A percentile compares a stretch with the other conserved stretches of the same genome.
Conservation (phyloP, 495 filamentous ascomycete genomes). For the Talaromyces trachyspermus region DNA sequence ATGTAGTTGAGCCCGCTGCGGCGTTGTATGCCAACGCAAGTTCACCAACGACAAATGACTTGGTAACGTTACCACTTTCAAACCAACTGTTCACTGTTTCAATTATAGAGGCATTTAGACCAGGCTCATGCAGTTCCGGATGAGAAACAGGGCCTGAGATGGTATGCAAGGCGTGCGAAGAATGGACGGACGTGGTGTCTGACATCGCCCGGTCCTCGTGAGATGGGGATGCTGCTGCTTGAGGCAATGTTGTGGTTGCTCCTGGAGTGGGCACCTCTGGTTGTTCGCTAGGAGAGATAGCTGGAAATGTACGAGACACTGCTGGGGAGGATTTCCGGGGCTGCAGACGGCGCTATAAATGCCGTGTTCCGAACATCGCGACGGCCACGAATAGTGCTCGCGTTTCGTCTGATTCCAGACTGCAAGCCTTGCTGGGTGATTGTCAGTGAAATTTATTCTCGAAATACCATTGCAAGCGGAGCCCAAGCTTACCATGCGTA, state of each 20-base stretch:
- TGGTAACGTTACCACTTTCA: conserved; percentile 61
- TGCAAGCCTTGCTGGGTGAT: conserved; percentile 44
- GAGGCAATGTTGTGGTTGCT: too few relatives aligned
- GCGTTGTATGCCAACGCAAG: conserved; percentile 81
- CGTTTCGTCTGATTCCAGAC: conserved; percentile 52
- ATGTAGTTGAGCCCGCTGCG: conserved; percentile 37
- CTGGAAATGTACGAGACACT: conserved; percentile 14
- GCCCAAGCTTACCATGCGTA: conserved; percentile 51
- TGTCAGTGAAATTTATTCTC: too few relatives aligned
- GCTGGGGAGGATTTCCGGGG: conserved; percentile 22
- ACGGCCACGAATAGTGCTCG: conserved; percentile 76
- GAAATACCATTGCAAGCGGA: conserved; percentile 6
- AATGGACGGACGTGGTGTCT: conserved; percentile 88
- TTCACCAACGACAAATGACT: conserved; percentile 76
- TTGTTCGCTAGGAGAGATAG: conserved; percentile 26
- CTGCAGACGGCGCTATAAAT: conserved; percentile 47
- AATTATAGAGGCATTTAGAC: conserved; percentile 83
- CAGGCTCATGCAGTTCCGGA: conserved; percentile 72
- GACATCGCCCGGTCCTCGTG: conserved; percentile 56
- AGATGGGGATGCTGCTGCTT: conserved; percentile 22
- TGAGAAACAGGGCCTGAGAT: conserved; percentile 56
- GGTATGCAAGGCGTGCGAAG: conserved; percentile 70
- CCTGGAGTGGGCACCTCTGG: conserved; percentile 38
- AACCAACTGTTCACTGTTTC: conserved; percentile 86
- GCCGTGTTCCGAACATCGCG: conserved; percentile 87